These are phyloP conservation scores for Exophiala dermatitidis DNA, from an alignment of 2,329 filamentous ascomycete species.

Conservation along the genomic window DNA sequence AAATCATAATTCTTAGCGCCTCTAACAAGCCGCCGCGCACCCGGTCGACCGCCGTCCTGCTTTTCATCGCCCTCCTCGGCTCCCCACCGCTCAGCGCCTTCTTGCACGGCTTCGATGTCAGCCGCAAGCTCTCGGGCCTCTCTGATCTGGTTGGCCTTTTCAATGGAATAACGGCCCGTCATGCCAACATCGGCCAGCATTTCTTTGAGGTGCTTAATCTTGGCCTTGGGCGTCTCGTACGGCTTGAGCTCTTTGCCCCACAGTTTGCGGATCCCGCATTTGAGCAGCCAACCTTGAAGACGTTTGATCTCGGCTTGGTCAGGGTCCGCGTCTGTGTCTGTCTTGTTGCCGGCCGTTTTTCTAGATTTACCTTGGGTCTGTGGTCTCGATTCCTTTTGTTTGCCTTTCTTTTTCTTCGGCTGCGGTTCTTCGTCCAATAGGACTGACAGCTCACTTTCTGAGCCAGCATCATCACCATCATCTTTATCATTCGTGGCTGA, in stretches of 20 bases:
- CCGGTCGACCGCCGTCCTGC: slow-evolving; percentile 16
- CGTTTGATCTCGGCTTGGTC: slow-evolving; percentile 78
- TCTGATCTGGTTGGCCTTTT: slow-evolving; percentile 79
- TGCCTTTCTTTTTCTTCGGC: slow-evolving; percentile 47
- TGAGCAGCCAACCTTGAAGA: slow-evolving; percentile 74
- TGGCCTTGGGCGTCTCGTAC: slow-evolving; percentile 65
- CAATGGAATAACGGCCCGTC: slow-evolving; percentile 77
- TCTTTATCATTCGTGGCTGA: slow-evolving; percentile 3
- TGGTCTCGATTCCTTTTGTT: slow-evolving; percentile 29
- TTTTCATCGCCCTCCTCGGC: slow-evolving; percentile 34
- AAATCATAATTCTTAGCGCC: slow-evolving; percentile 49
- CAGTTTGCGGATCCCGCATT: slow-evolving; percentile 87
- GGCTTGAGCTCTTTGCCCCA: slow-evolving; percentile 80
- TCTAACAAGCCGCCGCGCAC: slow-evolving; percentile 34
- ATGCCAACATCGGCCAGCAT: slow-evolving; percentile 81
- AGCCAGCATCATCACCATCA: slow-evolving; percentile 33
- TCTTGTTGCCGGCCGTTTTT: slow-evolving; percentile 34
- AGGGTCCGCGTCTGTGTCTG: slow-evolving; percentile 47
- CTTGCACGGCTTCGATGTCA: slow-evolving; percentile 76
- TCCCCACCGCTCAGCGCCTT: slow-evolving; percentile 76
- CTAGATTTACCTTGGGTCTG: slow-evolving; percentile 30
- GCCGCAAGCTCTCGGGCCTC: slow-evolving; percentile 75
- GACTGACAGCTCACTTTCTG: slow-evolving; percentile 61
- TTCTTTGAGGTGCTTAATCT: slow-evolving; percentile 70
- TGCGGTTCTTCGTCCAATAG: slow-evolving; percentile 70